These are phyloP conservation scores for Thamnidium elegans DNA, from an alignment of 192 early-diverging fungal species.

Conservation along the genomic window DNA sequence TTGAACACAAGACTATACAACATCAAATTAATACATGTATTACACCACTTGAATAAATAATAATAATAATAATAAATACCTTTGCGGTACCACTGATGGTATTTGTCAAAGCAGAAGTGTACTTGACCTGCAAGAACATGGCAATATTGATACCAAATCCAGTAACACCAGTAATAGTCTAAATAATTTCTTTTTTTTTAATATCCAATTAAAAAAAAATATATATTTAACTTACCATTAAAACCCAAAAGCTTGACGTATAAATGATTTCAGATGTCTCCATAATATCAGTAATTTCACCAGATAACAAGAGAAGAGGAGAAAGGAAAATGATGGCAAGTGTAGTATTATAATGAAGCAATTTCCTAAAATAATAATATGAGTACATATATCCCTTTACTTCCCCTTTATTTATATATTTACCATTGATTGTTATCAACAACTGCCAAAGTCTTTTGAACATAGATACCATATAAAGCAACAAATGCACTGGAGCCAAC, in stretches of 20 bases:
- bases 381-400: neutral
- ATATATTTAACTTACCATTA: slow-evolving; percentile 42
- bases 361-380: slow-evolving; percentile 41
- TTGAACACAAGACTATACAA: slow-evolving; percentile 52
- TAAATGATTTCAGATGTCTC: slow-evolving; percentile 43
- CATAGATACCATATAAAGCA: slow-evolving; percentile 67
- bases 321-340: slow-evolving; percentile 56
- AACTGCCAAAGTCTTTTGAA: slow-evolving; percentile 58
- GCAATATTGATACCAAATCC: slow-evolving; percentile 68
- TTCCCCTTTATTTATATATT: slow-evolving; percentile 2
- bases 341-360: slow-evolving; percentile 66
- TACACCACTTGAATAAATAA: neutral
- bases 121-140: slow-evolving; percentile 72
- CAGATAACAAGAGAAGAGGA: slow-evolving; percentile 57
- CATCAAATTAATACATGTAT: neutral
- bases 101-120: slow-evolving; percentile 63
- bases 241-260: slow-evolving; percentile 52
- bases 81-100: slow-evolving; percentile 71
- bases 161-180: slow-evolving; percentile 54
- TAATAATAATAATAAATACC: slow-evolving; percentile 8
- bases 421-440: slow-evolving; percentile 70
- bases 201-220: neutral
- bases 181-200: neutral
- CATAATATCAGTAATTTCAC: slow-evolving; percentile 52
- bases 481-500: slow-evolving; percentile 64